Percentiles rank a stretch among this genome's conserved stretches.
Conservation (phyloP, 441 rosid species). For the Macaranga tanarius region DNA sequence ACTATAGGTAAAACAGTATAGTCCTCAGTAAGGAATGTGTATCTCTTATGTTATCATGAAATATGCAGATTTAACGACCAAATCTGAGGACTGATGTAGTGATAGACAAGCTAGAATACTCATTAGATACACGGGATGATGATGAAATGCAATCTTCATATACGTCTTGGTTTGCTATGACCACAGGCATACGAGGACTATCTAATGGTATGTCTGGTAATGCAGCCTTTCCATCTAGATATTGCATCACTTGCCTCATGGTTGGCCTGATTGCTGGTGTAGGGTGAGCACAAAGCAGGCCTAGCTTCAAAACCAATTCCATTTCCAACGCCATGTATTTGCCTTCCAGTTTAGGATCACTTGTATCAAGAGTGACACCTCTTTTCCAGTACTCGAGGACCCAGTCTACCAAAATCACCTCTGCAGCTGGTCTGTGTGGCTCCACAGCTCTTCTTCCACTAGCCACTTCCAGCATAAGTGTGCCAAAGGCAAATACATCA, state of each 20-base stretch:
- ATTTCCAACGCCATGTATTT: constrained; percentile 46
- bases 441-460: constrained; percentile 63
- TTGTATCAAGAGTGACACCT: constrained; percentile 36
- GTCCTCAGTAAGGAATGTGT: too few species aligned
- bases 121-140: too few species aligned
- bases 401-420: constrained; percentile 45
- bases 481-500: constrained; percentile 64
- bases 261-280: constrained; percentile 47
- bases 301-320: constrained; percentile 57
- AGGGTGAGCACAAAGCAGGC: constrained; percentile 46
- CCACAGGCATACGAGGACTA: constrained; percentile 16
- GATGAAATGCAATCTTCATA: background rate
- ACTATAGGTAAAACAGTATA: too few species aligned
- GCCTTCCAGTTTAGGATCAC: constrained; percentile 49
- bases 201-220: constrained; percentile 35
- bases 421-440: constrained; percentile 22
- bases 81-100: too few species aligned
- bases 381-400: constrained; percentile 44
- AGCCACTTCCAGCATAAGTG: constrained; percentile 57
- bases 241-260: constrained; percentile 46
- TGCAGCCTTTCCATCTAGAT: constrained; percentile 38
- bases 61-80: too few species aligned
- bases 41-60: too few species aligned
- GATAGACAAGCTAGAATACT: too few species aligned
- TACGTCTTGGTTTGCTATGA: background rate